Conservation (phyloP, 2,329 filamentous ascomycete species). For the Didymella pinodella region DNA sequence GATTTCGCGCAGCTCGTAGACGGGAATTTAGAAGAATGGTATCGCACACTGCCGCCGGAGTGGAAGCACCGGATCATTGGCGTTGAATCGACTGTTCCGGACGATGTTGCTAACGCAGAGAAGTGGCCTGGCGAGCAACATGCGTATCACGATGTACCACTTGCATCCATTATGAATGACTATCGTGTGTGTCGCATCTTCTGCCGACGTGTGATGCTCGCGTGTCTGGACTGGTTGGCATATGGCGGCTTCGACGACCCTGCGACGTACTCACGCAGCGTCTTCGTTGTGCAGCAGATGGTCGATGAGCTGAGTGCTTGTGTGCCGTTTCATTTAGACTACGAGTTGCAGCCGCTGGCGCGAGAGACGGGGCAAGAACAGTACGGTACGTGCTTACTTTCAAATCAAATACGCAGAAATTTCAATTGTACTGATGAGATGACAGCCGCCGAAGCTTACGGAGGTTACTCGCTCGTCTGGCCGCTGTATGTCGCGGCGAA, state of each 20-base stretch:
- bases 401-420: neutral
- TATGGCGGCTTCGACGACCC: slow-evolving; percentile 24
- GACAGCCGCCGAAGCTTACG: slow-evolving; percentile 50
- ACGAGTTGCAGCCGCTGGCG: slow-evolving; percentile 48
- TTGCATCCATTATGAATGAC: slow-evolving; percentile 53
- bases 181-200: slow-evolving; percentile 53
- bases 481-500: slow-evolving; percentile 52
- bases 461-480: slow-evolving; percentile 53
- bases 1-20: slow-evolving; percentile 50
- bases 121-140: slow-evolving; percentile 52
- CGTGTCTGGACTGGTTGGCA: slow-evolving; percentile 43
- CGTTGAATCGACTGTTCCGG: slow-evolving; percentile 37
- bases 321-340: slow-evolving; percentile 51
- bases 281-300: slow-evolving; percentile 48
- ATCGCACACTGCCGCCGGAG: slow-evolving; percentile 42
- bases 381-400: slow-evolving; percentile 36
- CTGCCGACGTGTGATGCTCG: slow-evolving; percentile 50
- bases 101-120: slow-evolving; percentile 40
- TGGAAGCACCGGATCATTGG: slow-evolving; percentile 49
- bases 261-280: slow-evolving; percentile 27
- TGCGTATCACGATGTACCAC: slow-evolving; percentile 50
- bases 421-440: slow-evolving; percentile 20
- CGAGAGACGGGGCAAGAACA: slow-evolving; percentile 46
- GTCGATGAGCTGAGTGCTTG: slow-evolving; percentile 52
- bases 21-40: slow-evolving; percentile 49